phyloP scores from a whole-genome alignment of 768 basidiomycete species.

The Hygrophoropsis aurantiaca region DNA sequence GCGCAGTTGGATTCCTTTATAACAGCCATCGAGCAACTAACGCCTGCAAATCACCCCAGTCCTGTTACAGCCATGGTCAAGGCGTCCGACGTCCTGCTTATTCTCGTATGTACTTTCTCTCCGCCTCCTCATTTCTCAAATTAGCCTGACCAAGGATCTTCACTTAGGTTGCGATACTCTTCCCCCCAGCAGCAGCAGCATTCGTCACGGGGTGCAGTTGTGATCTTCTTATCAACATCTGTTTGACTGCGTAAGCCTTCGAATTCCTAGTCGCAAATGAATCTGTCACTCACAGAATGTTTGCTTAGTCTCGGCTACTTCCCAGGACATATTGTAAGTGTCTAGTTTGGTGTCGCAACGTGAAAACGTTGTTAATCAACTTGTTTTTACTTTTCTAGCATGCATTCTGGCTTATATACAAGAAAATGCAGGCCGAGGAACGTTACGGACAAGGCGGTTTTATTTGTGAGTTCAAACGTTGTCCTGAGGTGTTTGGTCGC shows the following conservation, averaged over 20 bases:
- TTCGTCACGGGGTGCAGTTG: constrained; percentile 83
- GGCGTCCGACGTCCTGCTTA: constrained; percentile 75
- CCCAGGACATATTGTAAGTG: constrained; percentile 57
- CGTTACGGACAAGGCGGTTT: constrained; percentile 76
- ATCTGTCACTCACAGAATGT: constrained; percentile 5
- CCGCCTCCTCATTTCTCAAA: no score
- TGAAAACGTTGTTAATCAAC: no score
- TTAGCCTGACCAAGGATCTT: neutral
- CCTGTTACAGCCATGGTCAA: constrained; percentile 37
- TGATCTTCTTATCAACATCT: constrained; percentile 83
- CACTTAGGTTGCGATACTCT: constrained; percentile 69
- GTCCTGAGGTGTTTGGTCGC: no score
- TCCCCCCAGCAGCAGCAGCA: constrained; percentile 77
- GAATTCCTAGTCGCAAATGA: neutral
- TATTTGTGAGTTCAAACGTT: constrained; percentile 56
- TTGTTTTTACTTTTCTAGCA: constrained; percentile 45
- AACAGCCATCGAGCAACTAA: neutral
- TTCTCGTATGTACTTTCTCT: constrained; percentile 55
- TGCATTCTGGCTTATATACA: constrained; percentile 89
- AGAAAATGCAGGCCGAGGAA: constrained; percentile 86
- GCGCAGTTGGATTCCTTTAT: neutral
- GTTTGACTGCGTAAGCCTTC: constrained; percentile 64
- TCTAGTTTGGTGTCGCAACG: no score
- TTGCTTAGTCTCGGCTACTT: constrained; percentile 67
- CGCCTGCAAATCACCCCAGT: neutral